Evolutionary conservation across 305 asterid species (phyloP).

Genomic region (Fraxinus velutina): DNA sequence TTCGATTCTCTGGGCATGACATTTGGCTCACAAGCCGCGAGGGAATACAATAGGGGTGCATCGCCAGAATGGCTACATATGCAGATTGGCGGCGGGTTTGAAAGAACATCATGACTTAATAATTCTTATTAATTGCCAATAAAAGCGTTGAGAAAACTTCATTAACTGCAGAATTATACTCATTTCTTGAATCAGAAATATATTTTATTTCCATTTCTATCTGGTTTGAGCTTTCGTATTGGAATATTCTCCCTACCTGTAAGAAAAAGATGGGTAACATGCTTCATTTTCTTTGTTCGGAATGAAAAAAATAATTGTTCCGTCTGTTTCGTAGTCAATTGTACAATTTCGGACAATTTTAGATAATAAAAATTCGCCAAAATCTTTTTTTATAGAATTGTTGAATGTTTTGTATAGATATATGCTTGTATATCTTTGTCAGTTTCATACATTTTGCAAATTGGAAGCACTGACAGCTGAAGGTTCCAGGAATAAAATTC

Average conservation of each 20-base stretch:
- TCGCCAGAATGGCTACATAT: conserved; percentile 88
- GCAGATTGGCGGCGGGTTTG: conserved; percentile 84
- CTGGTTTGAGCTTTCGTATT: not conserved
- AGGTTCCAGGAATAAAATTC: not conserved
- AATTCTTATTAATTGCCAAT: conserved; percentile 20
- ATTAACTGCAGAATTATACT: conserved; percentile 28
- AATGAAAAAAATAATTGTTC: not conserved
- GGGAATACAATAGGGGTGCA: conserved; percentile 58
- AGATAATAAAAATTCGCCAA: not conserved
- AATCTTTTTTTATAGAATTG: not conserved
- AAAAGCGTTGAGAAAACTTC: conserved; percentile 27
- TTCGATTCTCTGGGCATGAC: conserved; percentile 55
- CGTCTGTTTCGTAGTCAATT: not conserved
- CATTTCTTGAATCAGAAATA: conserved; percentile 28
- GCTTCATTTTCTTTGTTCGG: not conserved
- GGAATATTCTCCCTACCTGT: not conserved
- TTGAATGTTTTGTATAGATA: not conserved
- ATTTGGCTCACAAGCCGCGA: conserved; percentile 56
- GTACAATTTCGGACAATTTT: not conserved
- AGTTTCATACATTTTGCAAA: not conserved
- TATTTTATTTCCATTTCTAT: not conserved
- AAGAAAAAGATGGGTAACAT: not conserved
- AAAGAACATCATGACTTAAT: conserved; percentile 49
- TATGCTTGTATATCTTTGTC: not conserved
- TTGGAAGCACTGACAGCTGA: not conserved